Percentiles rank a stretch among this genome's conserved stretches.
These are phyloP conservation scores for Eleusine indica DNA, from an alignment of 176 grass and related monocot species.

Conservation along the genomic window DNA sequence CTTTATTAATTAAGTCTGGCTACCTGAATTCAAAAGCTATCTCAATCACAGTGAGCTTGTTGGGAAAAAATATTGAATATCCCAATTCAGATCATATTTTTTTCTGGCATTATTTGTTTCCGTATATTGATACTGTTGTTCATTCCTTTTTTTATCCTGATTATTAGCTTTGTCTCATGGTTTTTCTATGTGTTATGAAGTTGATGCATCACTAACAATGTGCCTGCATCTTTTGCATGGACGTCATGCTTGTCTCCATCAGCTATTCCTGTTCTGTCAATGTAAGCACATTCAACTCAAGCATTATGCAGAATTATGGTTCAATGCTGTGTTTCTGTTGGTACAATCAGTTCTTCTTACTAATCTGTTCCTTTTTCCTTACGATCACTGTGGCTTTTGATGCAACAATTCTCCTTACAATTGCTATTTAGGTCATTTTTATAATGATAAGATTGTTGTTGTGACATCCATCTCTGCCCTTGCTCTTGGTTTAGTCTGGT, in stretches of 20 bases:
- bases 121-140: not conserved
- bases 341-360: not conserved
- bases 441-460: not conserved
- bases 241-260: conserved; percentile 41
- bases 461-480: not conserved
- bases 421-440: conserved; percentile 3
- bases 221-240: conserved; percentile 56
- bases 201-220: conserved; percentile 47
- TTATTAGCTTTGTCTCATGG: not conserved
- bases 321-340: not conserved
- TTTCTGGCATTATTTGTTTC: not conserved
- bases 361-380: not conserved
- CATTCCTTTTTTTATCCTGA: not conserved
- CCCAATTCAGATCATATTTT: not conserved
- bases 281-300: conserved; percentile 63
- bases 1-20: not conserved
- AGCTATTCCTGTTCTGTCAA: conserved; percentile 99
- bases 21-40: not conserved
- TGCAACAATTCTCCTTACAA: not conserved
- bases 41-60: not conserved
- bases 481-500: not conserved
- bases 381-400: not conserved
- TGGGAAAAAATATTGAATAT: not conserved
- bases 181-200: not conserved
- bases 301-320: conserved; percentile 2